Conservation (phyloP, 495 filamentous ascomycete species). For the Podospora pseudoanserina region DNA sequence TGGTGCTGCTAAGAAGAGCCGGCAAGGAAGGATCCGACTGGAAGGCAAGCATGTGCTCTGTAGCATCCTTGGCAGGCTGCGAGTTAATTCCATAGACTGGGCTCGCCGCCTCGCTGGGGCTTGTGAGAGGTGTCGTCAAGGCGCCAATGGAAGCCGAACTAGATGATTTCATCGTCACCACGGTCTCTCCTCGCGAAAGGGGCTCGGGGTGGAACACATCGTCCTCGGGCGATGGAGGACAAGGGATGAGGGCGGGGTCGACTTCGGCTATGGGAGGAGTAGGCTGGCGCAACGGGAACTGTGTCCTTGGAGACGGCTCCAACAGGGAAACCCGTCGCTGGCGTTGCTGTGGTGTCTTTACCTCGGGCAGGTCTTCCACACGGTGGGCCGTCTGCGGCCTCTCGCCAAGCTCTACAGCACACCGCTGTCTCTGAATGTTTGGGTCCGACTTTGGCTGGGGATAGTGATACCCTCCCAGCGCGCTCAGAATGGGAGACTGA, state of each 20-base stretch:
- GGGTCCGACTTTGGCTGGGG: constrained; percentile 44
- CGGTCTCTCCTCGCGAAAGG: constrained; percentile 36
- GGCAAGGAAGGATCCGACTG: constrained; percentile 73
- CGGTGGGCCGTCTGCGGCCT: constrained; percentile 42
- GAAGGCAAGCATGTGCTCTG: constrained; percentile 59
- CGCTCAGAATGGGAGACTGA: constrained; percentile 34
- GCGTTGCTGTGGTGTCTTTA: constrained; percentile 23
- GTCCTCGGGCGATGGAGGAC: constrained; percentile 52
- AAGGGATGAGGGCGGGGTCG: constrained; percentile 29
- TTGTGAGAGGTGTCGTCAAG: constrained; percentile 44
- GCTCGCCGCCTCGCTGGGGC: constrained; percentile 51
- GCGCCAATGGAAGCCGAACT: constrained; percentile 45
- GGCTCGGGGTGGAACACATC: constrained; percentile 31
- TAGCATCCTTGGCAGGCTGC: constrained; percentile 49
- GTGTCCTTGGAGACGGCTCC: constrained; percentile 30
- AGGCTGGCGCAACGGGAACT: constrained; percentile 26
- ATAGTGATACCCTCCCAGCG: constrained; percentile 38
- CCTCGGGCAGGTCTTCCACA: constrained; percentile 33
- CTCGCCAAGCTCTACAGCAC: constrained; percentile 31
- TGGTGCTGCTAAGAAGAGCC: constrained; percentile 73
- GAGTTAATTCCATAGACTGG: constrained; percentile 55
- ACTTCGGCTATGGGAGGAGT: constrained; percentile 13
- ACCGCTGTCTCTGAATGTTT: constrained; percentile 40
- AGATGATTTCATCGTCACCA: constrained; percentile 42
- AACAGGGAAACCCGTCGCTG: constrained; percentile 29